Conservation (phyloP, 192 early-diverging fungal species). For the Rhizophagus sp. region DNA sequence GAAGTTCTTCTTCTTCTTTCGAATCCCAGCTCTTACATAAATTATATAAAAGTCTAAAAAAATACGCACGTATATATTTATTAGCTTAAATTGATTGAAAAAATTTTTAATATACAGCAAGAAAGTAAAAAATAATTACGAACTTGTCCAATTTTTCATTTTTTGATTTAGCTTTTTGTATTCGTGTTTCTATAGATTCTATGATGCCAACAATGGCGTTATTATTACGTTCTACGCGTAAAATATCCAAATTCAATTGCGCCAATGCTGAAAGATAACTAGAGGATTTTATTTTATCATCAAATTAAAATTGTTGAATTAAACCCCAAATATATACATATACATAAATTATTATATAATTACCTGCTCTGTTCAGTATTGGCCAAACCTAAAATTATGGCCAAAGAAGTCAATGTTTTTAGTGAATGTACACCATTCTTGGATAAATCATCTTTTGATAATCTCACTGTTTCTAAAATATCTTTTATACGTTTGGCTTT, state of each 20-base stretch:
- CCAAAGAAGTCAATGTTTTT: slow-evolving; percentile 5
- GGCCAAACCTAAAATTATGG: slow-evolving; percentile 11
- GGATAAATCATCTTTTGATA: slow-evolving; percentile 13
- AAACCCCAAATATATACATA: not conserved
- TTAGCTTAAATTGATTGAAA: not conserved
- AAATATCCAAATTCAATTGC: slow-evolving; percentile 1
- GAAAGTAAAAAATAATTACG: not conserved
- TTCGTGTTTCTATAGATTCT: not conserved
- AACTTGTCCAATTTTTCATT: not conserved
- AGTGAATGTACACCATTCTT: slow-evolving; percentile 7
- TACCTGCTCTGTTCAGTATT: slow-evolving; percentile 26
- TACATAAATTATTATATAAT: not conserved
- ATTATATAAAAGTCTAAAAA: slow-evolving; percentile 6
- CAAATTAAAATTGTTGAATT: no score
- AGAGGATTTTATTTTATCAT: not conserved
- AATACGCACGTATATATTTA: not conserved
- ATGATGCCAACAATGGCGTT: not conserved
- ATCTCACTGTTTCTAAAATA: not conserved
- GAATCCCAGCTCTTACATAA: not conserved
- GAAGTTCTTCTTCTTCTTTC: slow-evolving; percentile 12
- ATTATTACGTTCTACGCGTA: not conserved
- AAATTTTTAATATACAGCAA: not conserved
- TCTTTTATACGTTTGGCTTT: slow-evolving; percentile 13
- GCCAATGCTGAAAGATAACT: slow-evolving; percentile 20
- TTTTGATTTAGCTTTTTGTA: not conserved